Base-by-base conservation (phyloP, 1,284 basidiomycete genomes). In the Prillingera fragicola region DNA sequence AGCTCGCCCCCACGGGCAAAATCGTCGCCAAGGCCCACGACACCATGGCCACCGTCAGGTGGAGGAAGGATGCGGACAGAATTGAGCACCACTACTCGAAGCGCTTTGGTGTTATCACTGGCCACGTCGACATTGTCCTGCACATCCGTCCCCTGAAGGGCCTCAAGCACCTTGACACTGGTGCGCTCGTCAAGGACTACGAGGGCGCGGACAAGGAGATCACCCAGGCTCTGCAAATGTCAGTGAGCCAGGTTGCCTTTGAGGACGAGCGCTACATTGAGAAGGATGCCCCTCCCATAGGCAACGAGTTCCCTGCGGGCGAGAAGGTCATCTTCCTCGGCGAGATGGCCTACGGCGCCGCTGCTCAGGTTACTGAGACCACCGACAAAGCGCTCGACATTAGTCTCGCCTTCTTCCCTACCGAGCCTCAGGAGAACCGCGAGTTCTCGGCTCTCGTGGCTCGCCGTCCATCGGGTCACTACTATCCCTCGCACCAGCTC, bases 301-400 rank as follows among this genome's bases (percentile, higher is more conserved):
- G 80, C 0, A 83, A 88, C 43, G 95, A 98, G 67, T 97, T 90
- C 73, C 91, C 92, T 0, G 80, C 81, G 1, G 86, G 86, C 9
- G 85, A 82, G 65, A 88, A 85, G 60, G 85, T 97, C 32, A 95
- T 99, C 73, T 98, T 96, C 81, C 78, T 98, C 6, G 92, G 92
- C 17, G 82, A 85, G 54, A 83, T 88, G 59, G 86, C 85, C 0
- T 98, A 95, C 63, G 95, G 95, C n/a, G 83, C 86, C 5, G 90
- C 95, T 6, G 90, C 90, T 0, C 86, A 90, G 60, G 88, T 99
- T 8, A 77, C 80, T 24, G 77, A 72, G 1, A 86, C 88, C 0
- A 78, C 78, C 1, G 77, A 83, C 7, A 76, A 78, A 8, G 75
- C 80, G 0, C 72, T 95, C 23, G 83, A 84, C 25, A 84, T 92